Percentiles rank a stretch among this genome's conserved stretches.
phyloP scores from a whole-genome alignment of 495 filamentous ascomycete genomes.

The Penicillium paradoxum region DNA sequence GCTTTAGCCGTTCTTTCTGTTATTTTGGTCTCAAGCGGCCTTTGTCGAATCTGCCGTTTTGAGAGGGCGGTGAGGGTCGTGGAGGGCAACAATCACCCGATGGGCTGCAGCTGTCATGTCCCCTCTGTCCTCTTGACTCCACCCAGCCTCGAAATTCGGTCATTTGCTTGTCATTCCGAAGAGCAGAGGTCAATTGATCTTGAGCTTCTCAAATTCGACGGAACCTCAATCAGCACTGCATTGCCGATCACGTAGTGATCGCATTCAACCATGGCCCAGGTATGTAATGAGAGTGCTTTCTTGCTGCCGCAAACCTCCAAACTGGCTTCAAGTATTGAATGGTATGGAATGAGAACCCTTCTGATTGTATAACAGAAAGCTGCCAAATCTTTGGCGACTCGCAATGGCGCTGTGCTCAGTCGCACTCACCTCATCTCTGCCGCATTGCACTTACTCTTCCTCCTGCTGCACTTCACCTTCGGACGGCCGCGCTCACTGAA shows the following conservation, averaged over 20 bases:
- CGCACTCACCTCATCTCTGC: slow-evolving; percentile 74
- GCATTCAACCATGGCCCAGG: slow-evolving; percentile 32
- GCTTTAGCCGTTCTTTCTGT: slow-evolving; percentile 17
- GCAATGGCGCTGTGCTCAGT: slow-evolving; percentile 68
- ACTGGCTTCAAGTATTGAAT: no score
- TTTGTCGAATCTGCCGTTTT: slow-evolving; percentile 19
- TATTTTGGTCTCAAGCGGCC: slow-evolving; percentile 14
- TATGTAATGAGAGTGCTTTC: slow-evolving; percentile 12
- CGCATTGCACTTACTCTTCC: slow-evolving; percentile 65
- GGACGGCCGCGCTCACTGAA: slow-evolving; percentile 62
- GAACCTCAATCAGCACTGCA: neutral
- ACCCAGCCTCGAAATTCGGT: neutral
- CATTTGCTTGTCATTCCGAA: neutral
- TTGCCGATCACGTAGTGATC: neutral
- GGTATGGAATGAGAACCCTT: neutral
- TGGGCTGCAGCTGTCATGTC: slow-evolving; percentile 7
- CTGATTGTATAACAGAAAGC: slow-evolving; percentile 64
- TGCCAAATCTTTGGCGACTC: slow-evolving; percentile 79
- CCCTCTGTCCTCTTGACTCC: neutral
- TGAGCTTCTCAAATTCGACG: neutral
- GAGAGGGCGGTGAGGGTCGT: slow-evolving; percentile 22
- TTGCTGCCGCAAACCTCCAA: neutral
- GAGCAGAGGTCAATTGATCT: neutral
- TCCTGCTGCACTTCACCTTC: slow-evolving; percentile 62
- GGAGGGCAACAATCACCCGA: slow-evolving; percentile 25